Evolutionary conservation across 2,329 filamentous ascomycete genomes (phyloP).

Genomic region (Apiospora saccharicola): DNA sequence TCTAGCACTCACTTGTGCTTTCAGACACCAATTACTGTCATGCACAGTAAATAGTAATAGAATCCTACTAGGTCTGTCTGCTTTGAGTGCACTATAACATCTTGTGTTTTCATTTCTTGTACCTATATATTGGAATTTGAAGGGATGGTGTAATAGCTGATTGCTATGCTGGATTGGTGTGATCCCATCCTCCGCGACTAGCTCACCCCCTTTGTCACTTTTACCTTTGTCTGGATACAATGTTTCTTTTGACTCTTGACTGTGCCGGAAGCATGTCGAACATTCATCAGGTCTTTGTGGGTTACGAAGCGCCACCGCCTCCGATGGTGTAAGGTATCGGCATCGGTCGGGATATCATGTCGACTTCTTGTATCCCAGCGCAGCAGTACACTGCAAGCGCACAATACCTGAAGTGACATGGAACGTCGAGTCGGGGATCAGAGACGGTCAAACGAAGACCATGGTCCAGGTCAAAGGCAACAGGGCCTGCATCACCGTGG

Average conservation of each 20-base stretch:
- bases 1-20: not conserved
- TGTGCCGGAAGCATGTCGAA: constrained; percentile 10
- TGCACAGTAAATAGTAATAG: not conserved
- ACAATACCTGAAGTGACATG: not conserved
- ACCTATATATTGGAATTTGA: no score
- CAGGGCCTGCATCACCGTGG: not conserved
- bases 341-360: not conserved
- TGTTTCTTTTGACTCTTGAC: not conserved
- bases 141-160: not conserved
- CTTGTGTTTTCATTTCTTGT: not conserved
- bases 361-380: not conserved
- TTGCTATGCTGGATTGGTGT: not conserved
- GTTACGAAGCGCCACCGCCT: not conserved
- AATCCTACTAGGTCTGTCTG: not conserved
- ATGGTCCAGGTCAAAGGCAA: not conserved
- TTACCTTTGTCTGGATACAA: not conserved
- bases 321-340: not conserved
- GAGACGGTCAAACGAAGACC: not conserved
- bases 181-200: not conserved
- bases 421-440: not conserved
- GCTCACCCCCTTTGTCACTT: not conserved
- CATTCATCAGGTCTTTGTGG: not conserved
- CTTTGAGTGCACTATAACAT: not conserved
- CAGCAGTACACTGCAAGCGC: not conserved
- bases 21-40: not conserved